phyloP scores from a whole-genome alignment of 1,284 basidiomycete species.

The Taiwanofungus camphoratus region DNA sequence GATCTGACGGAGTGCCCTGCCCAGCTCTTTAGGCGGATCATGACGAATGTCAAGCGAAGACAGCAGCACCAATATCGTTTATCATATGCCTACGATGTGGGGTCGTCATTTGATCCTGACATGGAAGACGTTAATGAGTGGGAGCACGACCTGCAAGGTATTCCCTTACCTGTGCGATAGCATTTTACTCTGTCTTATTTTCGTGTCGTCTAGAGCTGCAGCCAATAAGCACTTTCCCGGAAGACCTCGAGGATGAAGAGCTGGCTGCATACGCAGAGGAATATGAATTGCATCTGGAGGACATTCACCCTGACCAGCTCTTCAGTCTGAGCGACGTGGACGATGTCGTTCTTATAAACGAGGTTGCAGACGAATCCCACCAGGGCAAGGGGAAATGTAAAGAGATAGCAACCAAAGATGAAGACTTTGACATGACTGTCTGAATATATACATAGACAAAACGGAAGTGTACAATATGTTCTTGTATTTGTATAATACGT shows the following conservation, averaged over 20 bases:
- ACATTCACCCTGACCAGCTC: constrained; percentile 27
- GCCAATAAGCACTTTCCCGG: constrained; percentile 27
- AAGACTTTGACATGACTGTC: constrained; percentile 6
- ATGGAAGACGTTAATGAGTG: constrained; percentile 54
- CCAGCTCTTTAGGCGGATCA: constrained; percentile 61
- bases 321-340: constrained; percentile 28
- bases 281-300: constrained; percentile 49
- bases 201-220: constrained; percentile 9
- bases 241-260: constrained; percentile 50
- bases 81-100: constrained; percentile 63
- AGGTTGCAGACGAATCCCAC: constrained; percentile 5
- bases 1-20: background rate
- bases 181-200: background rate
- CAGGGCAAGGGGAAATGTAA: background rate
- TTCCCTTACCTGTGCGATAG: constrained; percentile 2
- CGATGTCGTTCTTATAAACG: constrained; percentile 7
- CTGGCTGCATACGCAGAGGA: constrained; percentile 56
- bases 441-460: background rate
- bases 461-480: too few species aligned
- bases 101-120: constrained; percentile 68
- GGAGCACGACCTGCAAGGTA: constrained; percentile 49
- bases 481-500: too few species aligned
- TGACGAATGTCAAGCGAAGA: constrained; percentile 46
- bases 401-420: background rate
- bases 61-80: constrained; percentile 45